These are phyloP conservation scores for Astragalus membranaceus DNA, from an alignment of 306 rosid species.

Conservation along the genomic window DNA sequence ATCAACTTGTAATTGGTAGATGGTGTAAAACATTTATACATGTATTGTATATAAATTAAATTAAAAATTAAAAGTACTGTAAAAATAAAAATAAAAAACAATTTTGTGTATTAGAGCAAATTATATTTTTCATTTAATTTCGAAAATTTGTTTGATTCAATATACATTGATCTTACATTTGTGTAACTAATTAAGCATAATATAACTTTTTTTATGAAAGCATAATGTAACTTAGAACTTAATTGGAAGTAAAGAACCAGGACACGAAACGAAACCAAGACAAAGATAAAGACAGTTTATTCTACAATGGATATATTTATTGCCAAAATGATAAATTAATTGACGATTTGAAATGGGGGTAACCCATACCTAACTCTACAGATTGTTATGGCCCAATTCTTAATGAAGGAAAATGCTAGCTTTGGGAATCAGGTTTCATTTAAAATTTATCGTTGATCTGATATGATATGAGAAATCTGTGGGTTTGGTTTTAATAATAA, in stretches of 20 bases:
- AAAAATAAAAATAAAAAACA: no score
- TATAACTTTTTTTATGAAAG: background rate
- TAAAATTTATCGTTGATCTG: background rate
- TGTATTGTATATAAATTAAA: no score
- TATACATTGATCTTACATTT: no score
- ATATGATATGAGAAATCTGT: background rate
- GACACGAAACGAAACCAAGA: slow-evolving; percentile 1
- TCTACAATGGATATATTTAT: background rate
- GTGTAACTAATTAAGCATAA: no score
- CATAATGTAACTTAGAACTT: background rate
- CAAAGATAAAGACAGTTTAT: background rate
- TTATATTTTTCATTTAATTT: no score
- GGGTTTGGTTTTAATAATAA: background rate
- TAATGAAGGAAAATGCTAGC: background rate
- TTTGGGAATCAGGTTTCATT: background rate
- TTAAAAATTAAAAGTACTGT: no score
- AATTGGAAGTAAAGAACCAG: slow-evolving; percentile 14
- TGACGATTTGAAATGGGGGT: slow-evolving; percentile 6
- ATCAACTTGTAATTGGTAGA: no score
- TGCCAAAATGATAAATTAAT: background rate
- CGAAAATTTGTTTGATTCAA: no score
- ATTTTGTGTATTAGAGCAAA: background rate
- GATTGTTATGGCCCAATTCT: background rate
- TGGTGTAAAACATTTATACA: no score
- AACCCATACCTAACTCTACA: slow-evolving; percentile 35